Evolutionary conservation across 495 filamentous ascomycete genomes (phyloP), one percentile per base, ranked within the genome.

Genomic region (Baudoinia panamericana): DNA sequence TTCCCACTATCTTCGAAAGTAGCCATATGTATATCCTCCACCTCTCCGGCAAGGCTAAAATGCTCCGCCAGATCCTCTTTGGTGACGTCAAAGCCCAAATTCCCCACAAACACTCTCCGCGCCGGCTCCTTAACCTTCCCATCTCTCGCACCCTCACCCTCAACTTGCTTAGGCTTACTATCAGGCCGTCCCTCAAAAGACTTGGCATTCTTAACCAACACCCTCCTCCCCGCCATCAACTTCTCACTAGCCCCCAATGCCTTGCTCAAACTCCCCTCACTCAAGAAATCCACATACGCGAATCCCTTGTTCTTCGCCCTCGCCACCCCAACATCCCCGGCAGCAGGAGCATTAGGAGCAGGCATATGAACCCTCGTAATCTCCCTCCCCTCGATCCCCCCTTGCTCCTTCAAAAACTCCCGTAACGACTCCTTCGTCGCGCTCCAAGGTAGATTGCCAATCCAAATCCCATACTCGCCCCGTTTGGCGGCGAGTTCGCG

Each of bases 1-100:
- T 96, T 96, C 19, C 90, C 92, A 27, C 78, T 75, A 54, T 99
- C 92, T 58, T 96, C 84, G 55, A 99, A 99, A 0, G 87, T 93
- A 2, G 92, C 92, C 32, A 93, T 63, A 57, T 88, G 83, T 48
- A 86, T 68, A 61, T 80, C 80, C 24, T 67, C 63, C 40, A 99
- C 69, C 33, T 75, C 70, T 28, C 90, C 90, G 53, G 87, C 95
- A 53, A 75, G 79, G 19, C 62, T 65, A 56, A 92, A 95, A 55
- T 93, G 83, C 44, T 76, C 68, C 43, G 72, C 63, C 21, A 99
- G 63, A 43, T 75, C 71, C 46, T 93, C 84, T 47, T 83, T 82
- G n/a, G 75, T 87, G 1, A 73, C 72, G 43, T 86, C 75, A 58
- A 92, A 99, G 5, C 73, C 68, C 4, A 99, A 67, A 57, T 99